Percentiles rank a stretch among this genome's conserved stretches.
These are phyloP conservation scores for Retiboletus fuscus DNA, from an alignment of 1,284 basidiomycete species.

Conservation along the genomic window DNA sequence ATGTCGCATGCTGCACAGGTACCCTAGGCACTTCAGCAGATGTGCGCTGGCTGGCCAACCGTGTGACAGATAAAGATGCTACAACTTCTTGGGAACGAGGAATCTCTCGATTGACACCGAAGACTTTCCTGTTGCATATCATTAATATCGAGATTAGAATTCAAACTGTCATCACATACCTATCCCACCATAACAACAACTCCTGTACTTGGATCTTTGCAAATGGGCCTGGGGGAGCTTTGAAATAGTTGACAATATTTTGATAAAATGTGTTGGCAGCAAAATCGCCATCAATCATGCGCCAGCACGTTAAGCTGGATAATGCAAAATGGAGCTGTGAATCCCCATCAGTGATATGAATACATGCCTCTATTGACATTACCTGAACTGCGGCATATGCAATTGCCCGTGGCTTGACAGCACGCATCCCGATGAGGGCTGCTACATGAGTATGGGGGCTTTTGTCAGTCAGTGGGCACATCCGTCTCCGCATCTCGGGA, in stretches of 20 bases:
- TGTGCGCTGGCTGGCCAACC: not conserved
- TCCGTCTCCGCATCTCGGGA: not conserved
- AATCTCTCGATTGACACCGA: not conserved
- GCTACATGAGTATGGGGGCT: not conserved
- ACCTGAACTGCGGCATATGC: slow-evolving; percentile 3
- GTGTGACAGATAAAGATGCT: not conserved
- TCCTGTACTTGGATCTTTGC: not conserved
- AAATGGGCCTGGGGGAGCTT: not conserved
- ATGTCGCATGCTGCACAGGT: not conserved
- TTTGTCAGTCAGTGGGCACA: not conserved
- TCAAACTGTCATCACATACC: not conserved
- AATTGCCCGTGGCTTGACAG: not conserved
- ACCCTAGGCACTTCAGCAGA: not conserved
- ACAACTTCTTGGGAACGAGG: not conserved
- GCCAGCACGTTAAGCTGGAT: slow-evolving; percentile 1
- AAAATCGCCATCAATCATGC: not conserved
- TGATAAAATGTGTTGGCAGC: not conserved
- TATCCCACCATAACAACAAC: slow-evolving; percentile 5
- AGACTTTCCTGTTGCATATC: not conserved
- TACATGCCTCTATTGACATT: too few relatives aligned
- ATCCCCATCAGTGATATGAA: not conserved
- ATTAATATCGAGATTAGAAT: not conserved
- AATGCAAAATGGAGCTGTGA: not conserved
- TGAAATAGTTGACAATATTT: not conserved
- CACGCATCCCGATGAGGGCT: not conserved